A percentile compares a stretch with the other conserved stretches of the same genome.
Conservation (phyloP, 192 early-diverging fungal genomes). For the Radiomyces spectabilis region DNA sequence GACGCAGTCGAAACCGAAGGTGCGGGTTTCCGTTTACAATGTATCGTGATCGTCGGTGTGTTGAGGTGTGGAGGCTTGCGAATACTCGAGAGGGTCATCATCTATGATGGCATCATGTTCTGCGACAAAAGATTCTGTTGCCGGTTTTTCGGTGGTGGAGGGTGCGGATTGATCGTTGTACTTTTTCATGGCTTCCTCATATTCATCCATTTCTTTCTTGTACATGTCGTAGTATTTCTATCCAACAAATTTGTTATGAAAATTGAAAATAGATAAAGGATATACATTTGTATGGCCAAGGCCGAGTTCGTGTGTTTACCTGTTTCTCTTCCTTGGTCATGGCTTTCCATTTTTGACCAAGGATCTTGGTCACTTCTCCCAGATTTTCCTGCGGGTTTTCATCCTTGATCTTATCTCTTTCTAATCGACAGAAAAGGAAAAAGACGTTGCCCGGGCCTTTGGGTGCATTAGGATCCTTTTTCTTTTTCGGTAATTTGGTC, state of each 20-base stretch:
- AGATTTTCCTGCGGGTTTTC: conserved; percentile 28
- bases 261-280: background rate
- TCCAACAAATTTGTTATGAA: background rate
- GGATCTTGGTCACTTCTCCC: conserved; percentile 27
- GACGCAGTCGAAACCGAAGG: too few relatives aligned
- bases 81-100: too few relatives aligned
- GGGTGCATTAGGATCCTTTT: conserved; percentile 35
- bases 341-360: conserved; percentile 36
- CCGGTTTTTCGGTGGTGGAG: too few relatives aligned
- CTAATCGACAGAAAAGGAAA: conserved; percentile 28
- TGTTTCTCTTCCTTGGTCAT: conserved; percentile 29
- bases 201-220: conserved; percentile 16
- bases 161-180: too few relatives aligned
- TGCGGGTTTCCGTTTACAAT: too few relatives aligned
- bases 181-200: conserved; percentile 27
- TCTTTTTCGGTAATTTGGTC: conserved; percentile 17
- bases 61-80: too few relatives aligned
- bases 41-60: too few relatives aligned
- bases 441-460: conserved; percentile 36
- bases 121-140: too few relatives aligned
- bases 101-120: too few relatives aligned
- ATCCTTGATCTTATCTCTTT: conserved; percentile 36
- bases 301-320: background rate
- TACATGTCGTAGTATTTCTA: conserved; percentile 22
- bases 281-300: background rate